These are phyloP conservation scores for Phylloporus arenicola DNA, from an alignment of 768 basidiomycete species.

Conservation along the genomic window DNA sequence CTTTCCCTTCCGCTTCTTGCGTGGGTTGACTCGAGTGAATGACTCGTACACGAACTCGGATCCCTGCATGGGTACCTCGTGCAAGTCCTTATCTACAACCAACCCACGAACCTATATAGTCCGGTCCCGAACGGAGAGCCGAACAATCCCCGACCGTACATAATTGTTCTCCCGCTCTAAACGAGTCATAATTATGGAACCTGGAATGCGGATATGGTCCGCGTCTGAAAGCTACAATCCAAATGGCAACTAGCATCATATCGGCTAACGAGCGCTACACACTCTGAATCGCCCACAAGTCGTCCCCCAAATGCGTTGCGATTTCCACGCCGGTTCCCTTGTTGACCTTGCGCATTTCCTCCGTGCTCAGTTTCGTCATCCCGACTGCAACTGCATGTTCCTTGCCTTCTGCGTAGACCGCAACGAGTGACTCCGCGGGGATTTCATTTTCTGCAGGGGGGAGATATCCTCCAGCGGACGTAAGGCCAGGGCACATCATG, in stretches of 20 bases:
- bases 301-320: slow-evolving; percentile 81
- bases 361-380: slow-evolving; percentile 72
- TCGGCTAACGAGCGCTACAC: too few species aligned
- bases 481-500: slow-evolving; percentile 97
- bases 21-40: slow-evolving; percentile 46
- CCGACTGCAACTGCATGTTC: slow-evolving; percentile 87
- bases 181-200: background rate
- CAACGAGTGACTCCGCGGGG: slow-evolving; percentile 72
- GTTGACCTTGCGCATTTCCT: slow-evolving; percentile 86
- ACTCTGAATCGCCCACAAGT: slow-evolving; percentile 67
- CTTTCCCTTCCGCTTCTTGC: slow-evolving; percentile 45
- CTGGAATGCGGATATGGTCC: slow-evolving; percentile 15
- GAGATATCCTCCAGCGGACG: slow-evolving; percentile 84
- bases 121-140: background rate
- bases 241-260: background rate
- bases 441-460: slow-evolving; percentile 68
- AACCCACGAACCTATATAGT: background rate
- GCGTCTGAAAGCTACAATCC: background rate
- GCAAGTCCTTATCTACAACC: background rate
- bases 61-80: background rate
- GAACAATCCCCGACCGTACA: background rate
- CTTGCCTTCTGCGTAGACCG: slow-evolving; percentile 93
- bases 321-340: slow-evolving; percentile 90
- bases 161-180: background rate
- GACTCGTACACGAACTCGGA: slow-evolving; percentile 37